Conservation (phyloP, 2,329 filamentous ascomycete species). For the Botrytis aclada region DNA sequence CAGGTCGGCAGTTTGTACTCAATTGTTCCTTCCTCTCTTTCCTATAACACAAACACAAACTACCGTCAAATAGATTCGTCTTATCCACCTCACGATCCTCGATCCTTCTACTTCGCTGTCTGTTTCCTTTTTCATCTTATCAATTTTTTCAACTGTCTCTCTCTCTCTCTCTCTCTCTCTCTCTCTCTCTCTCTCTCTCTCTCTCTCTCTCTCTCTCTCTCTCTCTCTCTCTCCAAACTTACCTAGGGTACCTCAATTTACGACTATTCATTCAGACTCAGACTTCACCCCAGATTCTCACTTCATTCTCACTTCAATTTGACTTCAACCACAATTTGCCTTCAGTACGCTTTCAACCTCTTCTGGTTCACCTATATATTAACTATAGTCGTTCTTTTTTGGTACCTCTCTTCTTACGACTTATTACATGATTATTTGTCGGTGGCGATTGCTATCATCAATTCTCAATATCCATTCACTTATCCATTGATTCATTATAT, state of each 20-base stretch:
- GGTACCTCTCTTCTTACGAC: background rate
- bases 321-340: background rate
- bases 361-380: background rate
- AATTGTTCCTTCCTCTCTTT: background rate
- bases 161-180: background rate
- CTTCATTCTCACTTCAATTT: background rate
- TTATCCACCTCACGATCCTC: background rate
- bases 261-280: background rate
- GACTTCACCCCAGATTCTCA: background rate
- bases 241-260: slow-evolving; percentile 2
- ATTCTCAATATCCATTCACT: background rate
- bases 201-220: background rate
- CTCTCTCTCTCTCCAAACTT: background rate
- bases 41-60: background rate
- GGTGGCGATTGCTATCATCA: background rate
- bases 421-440: background rate
- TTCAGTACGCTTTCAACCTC: background rate
- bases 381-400: slow-evolving; percentile 11
- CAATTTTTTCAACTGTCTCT: background rate
- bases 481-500: background rate
- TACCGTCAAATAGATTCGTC: background rate
- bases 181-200: background rate
- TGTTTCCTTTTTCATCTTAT: background rate
- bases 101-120: background rate
- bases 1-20: background rate